Percentiles rank a stretch among this genome's conserved stretches.
Conservation (phyloP, 129 eudicot genomes). For the Escallonia herrerae region DNA sequence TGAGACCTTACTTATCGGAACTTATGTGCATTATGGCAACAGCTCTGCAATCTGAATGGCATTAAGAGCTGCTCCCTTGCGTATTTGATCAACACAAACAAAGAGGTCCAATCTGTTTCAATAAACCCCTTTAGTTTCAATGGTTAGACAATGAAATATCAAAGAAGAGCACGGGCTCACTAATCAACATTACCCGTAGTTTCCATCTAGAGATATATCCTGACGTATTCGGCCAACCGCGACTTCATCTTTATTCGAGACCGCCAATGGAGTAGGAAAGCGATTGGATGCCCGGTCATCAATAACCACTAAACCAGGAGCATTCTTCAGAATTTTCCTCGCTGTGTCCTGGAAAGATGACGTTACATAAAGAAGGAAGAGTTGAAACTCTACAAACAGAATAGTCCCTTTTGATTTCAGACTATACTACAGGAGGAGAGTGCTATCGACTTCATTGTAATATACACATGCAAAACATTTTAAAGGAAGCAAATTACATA, state of each 20-base stretch:
- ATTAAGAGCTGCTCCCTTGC: conserved; percentile 95
- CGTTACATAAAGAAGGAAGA: not conserved
- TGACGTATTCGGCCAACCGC: conserved; percentile 90
- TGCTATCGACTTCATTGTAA: too few relatives aligned
- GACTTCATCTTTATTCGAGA: conserved; percentile 84
- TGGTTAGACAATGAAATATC: not conserved
- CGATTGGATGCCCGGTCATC: conserved; percentile 74
- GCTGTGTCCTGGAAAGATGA: conserved; percentile 63
- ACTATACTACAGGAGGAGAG: too few relatives aligned
- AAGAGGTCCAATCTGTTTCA: conserved; percentile 72
- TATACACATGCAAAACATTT: too few relatives aligned
- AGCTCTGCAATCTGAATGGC: conserved; percentile 95
- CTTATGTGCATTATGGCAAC: conserved; percentile 51
- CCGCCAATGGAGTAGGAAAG: conserved; percentile 88
- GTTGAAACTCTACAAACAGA: too few relatives aligned
- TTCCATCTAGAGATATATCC: conserved; percentile 84
- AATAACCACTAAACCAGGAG: conserved; percentile 83
- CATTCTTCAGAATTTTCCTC: conserved; percentile 69
- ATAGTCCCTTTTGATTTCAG: not conserved
- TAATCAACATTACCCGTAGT: conserved; percentile 48
- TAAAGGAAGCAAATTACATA: too few relatives aligned
- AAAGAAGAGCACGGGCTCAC: not conserved
- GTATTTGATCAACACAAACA: conserved; percentile 95
- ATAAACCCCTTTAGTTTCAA: conserved; percentile 2
- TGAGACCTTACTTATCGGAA: conserved; percentile 15